Percentiles rank a stretch among this genome's conserved stretches.
Evolutionary conservation across 768 basidiomycete species (phyloP).

Genomic region (Trichaptum fuscoviolaceum): DNA sequence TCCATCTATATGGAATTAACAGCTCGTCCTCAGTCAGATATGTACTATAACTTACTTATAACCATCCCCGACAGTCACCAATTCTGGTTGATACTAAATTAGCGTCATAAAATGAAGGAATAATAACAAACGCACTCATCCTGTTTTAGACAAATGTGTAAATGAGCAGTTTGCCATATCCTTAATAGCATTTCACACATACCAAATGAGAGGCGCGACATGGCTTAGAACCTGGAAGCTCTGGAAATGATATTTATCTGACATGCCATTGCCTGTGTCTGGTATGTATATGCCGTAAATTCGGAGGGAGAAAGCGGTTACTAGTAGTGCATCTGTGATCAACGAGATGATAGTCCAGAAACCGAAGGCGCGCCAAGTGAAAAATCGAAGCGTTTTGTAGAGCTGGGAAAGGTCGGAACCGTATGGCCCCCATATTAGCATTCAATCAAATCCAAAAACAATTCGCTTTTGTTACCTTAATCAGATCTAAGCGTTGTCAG

Average conservation of each 20-base stretch:
- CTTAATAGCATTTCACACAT: constrained; percentile 20
- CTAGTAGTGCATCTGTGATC: constrained; percentile 66
- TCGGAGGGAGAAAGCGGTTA: constrained; percentile 71
- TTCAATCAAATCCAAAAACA: constrained; percentile 2
- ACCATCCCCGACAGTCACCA: constrained; percentile 78
- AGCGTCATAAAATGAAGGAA: constrained; percentile 5
- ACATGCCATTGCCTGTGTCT: constrained; percentile 29
- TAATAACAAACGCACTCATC: constrained; percentile 62
- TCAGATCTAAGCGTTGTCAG: neutral
- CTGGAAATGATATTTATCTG: constrained; percentile 37
- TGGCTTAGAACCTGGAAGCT: constrained; percentile 91
- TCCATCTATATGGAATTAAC: constrained; percentile 43
- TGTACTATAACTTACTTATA: constrained; percentile 51
- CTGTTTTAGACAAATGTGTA: constrained; percentile 28
- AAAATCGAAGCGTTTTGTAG: constrained; percentile 64
- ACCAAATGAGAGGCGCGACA: constrained; percentile 87
- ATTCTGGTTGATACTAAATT: constrained; percentile 36
- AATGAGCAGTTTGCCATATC: neutral
- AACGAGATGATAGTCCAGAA: constrained; percentile 75
- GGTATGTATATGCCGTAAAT: constrained; percentile 43
- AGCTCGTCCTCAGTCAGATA: neutral
- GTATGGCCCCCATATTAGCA: constrained; percentile 6
- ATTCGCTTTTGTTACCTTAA: neutral
- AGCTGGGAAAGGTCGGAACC: constrained; percentile 37
- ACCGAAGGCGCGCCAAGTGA: constrained; percentile 74